A percentile compares a stretch with the other conserved stretches of the same genome.
phyloP scores from a whole-genome alignment of 2,329 filamentous ascomycete species.

The Cercospora zeae-maydis region DNA sequence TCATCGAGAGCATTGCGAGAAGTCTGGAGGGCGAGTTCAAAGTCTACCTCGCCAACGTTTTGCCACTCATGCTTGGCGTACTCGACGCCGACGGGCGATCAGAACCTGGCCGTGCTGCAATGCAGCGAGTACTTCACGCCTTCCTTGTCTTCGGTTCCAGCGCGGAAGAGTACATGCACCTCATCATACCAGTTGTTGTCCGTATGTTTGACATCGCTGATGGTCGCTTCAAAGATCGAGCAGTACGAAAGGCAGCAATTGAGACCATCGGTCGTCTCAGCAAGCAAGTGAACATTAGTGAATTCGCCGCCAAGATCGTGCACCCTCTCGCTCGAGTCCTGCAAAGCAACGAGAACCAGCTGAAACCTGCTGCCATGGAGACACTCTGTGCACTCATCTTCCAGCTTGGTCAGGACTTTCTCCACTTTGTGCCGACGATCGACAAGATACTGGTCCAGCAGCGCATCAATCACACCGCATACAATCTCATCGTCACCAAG shows the following conservation, averaged over 20 bases:
- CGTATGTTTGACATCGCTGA: conserved; percentile 77
- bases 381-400: conserved; percentile 94
- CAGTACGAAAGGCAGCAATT: conserved; percentile 81
- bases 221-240: conserved; percentile 44
- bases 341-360: conserved; percentile 63
- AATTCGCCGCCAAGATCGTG: conserved; percentile 94
- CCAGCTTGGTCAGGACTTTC: conserved; percentile 90
- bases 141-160: conserved; percentile 95
- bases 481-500: conserved; percentile 87
- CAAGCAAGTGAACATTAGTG: conserved; percentile 92
- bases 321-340: conserved; percentile 86
- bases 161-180: conserved; percentile 97
- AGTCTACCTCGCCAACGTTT: conserved; percentile 80
- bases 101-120: conserved; percentile 48
- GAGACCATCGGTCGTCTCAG: conserved; percentile 94
- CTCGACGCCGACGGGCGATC: conserved; percentile 84
- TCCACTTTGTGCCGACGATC: conserved; percentile 89
- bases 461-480: conserved; percentile 84
- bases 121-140: conserved; percentile 74
- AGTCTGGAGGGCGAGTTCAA: conserved; percentile 98
- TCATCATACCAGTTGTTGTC: conserved; percentile 94
- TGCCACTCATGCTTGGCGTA: conserved; percentile 91
- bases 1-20: conserved; percentile 90
- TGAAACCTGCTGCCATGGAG: conserved; percentile 82
- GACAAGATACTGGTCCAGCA: conserved; percentile 77